Conservation (phyloP, 2,329 filamentous ascomycete species). For the Phialophora chinensis region DNA sequence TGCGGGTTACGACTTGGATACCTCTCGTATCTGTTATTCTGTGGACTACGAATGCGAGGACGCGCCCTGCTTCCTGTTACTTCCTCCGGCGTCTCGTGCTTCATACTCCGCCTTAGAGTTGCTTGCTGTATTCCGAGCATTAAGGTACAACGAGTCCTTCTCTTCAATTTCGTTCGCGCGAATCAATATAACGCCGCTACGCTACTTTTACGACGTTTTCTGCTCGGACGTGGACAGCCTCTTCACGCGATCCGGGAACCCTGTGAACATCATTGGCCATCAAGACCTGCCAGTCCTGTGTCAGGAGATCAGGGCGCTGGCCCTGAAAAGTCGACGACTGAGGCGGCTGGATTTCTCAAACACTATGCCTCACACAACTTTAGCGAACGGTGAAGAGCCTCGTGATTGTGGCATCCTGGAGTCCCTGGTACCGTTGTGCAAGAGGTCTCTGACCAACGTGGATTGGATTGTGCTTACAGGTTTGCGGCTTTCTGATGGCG, state of each 20-base stretch:
- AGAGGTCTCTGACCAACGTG: conserved; percentile 70
- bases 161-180: conserved; percentile 70
- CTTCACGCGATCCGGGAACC: conserved; percentile 64
- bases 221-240: conserved; percentile 68
- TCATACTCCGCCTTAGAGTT: conserved; percentile 67
- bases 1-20: conserved; percentile 70
- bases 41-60: conserved; percentile 69
- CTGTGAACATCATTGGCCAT: conserved; percentile 60
- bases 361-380: conserved; percentile 43
- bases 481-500: conserved; percentile 72
- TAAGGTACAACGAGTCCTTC: conserved; percentile 75
- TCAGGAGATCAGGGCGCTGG: conserved; percentile 71
- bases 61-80: conserved; percentile 68
- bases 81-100: conserved; percentile 59
- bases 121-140: conserved; percentile 71
- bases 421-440: conserved; percentile 71
- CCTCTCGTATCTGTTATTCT: conserved; percentile 69
- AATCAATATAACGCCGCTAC: conserved; percentile 68
- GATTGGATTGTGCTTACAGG: conserved; percentile 74
- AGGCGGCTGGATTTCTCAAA: conserved; percentile 70
- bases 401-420: conserved; percentile 72
- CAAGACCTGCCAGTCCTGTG: conserved; percentile 65
- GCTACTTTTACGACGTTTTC: conserved; percentile 64
- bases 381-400: conserved; percentile 50
- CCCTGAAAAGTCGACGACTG: conserved; percentile 68